phyloP scores from a whole-genome alignment of 129 eudicot species.

The Centella asiatica region DNA sequence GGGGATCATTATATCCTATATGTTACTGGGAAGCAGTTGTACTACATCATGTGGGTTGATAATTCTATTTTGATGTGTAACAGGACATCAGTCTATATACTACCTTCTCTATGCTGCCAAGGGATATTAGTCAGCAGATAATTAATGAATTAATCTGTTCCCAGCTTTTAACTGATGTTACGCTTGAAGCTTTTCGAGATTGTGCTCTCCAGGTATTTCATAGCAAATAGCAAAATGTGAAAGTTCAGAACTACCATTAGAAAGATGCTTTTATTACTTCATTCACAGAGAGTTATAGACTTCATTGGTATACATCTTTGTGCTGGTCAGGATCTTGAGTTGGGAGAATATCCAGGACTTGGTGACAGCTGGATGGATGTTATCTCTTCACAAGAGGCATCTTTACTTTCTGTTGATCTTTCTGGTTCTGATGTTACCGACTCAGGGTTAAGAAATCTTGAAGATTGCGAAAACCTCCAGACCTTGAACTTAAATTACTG shows the following conservation, averaged over 20 bases:
- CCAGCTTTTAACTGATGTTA: slow-evolving; percentile 47
- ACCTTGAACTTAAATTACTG: slow-evolving; percentile 66
- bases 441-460: slow-evolving; percentile 44
- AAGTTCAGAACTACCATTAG: neutral
- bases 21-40: neutral
- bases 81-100: slow-evolving; percentile 66
- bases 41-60: neutral
- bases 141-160: slow-evolving; percentile 73
- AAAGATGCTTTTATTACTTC: neutral
- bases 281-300: neutral
- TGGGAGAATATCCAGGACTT: slow-evolving; percentile 82
- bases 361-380: slow-evolving; percentile 78
- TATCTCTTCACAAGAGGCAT: slow-evolving; percentile 70
- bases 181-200: slow-evolving; percentile 81
- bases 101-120: slow-evolving; percentile 72
- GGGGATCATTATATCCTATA: neutral
- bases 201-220: slow-evolving; percentile 86
- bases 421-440: slow-evolving; percentile 92
- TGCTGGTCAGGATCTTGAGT: slow-evolving; percentile 62
- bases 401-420: slow-evolving; percentile 73
- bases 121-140: slow-evolving; percentile 91
- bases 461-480: slow-evolving; percentile 54
- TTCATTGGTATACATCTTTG: neutral
- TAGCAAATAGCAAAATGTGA: neutral
- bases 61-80: slow-evolving; percentile 14